Evolutionary conservation across 2,329 filamentous ascomycete species (phyloP).

Genomic region (Alternaria brassicicola): DNA sequence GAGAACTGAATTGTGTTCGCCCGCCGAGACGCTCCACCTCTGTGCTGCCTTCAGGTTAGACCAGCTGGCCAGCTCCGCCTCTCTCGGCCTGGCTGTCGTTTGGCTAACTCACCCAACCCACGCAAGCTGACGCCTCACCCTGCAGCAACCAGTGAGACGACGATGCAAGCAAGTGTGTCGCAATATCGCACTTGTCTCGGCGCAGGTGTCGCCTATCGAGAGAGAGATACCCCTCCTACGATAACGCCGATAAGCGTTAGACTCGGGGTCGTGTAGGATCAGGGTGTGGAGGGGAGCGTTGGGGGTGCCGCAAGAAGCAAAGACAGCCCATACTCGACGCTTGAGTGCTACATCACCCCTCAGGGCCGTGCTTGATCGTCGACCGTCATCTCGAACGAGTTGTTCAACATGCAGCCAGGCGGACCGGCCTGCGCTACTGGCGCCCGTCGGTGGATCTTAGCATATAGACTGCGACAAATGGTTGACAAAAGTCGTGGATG

Average conservation of each 20-base stretch:
- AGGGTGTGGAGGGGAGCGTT: slow-evolving; percentile 28
- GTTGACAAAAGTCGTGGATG: slow-evolving; percentile 16
- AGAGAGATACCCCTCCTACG: slow-evolving; percentile 26
- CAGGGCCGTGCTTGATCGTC: slow-evolving; percentile 9
- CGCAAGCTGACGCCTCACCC: slow-evolving; percentile 27
- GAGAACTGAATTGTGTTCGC: slow-evolving; percentile 26
- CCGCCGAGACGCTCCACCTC: slow-evolving; percentile 24
- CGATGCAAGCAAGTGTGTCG: slow-evolving; percentile 22
- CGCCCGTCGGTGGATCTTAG: slow-evolving; percentile 29
- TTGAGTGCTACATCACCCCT: slow-evolving; percentile 5
- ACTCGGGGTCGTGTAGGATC: slow-evolving; percentile 25
- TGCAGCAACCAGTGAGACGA: slow-evolving; percentile 31
- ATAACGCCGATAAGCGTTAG: slow-evolving; percentile 41
- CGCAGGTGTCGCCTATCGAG: slow-evolving; percentile 30
- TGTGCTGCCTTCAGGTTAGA: neutral
- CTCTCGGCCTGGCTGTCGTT: slow-evolving; percentile 7
- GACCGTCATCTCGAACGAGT: slow-evolving; percentile 10
- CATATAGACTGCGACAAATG: slow-evolving; percentile 21
- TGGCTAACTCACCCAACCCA: slow-evolving; percentile 10
- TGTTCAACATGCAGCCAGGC: slow-evolving; percentile 15
- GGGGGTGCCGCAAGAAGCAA: slow-evolving; percentile 30
- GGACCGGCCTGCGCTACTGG: slow-evolving; percentile 13
- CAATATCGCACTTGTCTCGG: slow-evolving; percentile 22
- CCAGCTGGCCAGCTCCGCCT: slow-evolving; percentile 10
- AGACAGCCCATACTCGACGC: slow-evolving; percentile 15